phyloP scores from a whole-genome alignment of 208 protist species.

The Leishmania aethiopica region DNA sequence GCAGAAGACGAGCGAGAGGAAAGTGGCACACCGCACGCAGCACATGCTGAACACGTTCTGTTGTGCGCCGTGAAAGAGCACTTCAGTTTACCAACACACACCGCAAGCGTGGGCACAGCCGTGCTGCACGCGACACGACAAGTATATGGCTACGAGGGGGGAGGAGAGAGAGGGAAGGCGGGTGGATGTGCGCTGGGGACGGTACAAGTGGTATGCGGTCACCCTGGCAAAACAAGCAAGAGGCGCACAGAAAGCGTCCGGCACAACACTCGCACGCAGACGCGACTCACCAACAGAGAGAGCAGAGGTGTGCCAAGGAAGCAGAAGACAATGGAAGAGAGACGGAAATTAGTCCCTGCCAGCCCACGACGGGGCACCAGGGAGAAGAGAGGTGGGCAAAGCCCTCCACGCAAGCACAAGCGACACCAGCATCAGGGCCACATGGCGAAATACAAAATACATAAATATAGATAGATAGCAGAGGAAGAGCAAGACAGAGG shows the following conservation, averaged over 20 bases:
- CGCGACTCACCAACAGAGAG: background rate
- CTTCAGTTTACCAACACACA: background rate
- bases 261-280: background rate
- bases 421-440: background rate
- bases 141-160: background rate
- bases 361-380: no score
- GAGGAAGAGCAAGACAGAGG: background rate
- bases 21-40: background rate
- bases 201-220: background rate
- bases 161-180: background rate
- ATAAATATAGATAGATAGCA: background rate
- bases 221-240: background rate
- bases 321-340: no score
- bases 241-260: background rate
- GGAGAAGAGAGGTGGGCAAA: slow-evolving; percentile 5
- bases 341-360: no score
- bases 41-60: background rate
- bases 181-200: background rate
- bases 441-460: background rate
- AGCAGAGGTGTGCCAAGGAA: background rate
- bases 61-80: background rate
- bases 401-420: background rate
- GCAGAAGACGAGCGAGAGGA: background rate
- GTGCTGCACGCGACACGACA: background rate
- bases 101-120: background rate